Evolutionary conservation across 768 basidiomycete species (phyloP).

Genomic region (Termitomyces sp.): DNA sequence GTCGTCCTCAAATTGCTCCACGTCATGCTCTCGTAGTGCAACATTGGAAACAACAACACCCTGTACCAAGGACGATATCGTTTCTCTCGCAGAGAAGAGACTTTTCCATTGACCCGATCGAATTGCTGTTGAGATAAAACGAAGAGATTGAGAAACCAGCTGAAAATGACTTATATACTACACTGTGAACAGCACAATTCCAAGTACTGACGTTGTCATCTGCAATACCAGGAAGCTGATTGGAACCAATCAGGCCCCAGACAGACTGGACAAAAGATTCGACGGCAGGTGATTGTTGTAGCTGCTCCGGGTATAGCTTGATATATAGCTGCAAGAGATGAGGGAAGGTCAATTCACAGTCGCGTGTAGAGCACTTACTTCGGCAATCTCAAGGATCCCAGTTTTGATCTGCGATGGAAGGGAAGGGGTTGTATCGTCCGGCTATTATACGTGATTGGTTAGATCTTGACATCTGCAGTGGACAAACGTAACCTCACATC

Average conservation of each 20-base stretch:
- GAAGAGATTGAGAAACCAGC: constrained; percentile 88
- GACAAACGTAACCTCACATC: constrained; percentile 47
- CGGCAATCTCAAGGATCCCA: constrained; percentile 83
- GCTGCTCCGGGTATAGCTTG: constrained; percentile 77
- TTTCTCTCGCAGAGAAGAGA: constrained; percentile 78
- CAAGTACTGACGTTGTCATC: constrained; percentile 61
- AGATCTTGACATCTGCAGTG: constrained; percentile 5
- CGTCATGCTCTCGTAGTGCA: constrained; percentile 77
- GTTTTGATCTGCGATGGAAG: constrained; percentile 90
- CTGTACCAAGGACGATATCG: constrained; percentile 77
- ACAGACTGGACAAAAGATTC: constrained; percentile 77
- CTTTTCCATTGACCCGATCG: constrained; percentile 78
- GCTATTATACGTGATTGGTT: constrained; percentile 29
- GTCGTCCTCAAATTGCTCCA: constrained; percentile 96
- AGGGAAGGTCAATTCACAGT: neutral
- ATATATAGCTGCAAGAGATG: constrained; percentile 56
- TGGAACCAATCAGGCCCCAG: constrained; percentile 82
- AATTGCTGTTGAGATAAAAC: constrained; percentile 90
- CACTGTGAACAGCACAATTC: neutral
- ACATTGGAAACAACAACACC: constrained; percentile 96
- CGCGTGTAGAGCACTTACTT: constrained; percentile 38
- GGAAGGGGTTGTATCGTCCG: constrained; percentile 78
- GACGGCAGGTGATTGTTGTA: constrained; percentile 57
- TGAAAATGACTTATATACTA: constrained; percentile 17
- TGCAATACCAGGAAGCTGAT: constrained; percentile 58